Evolutionary conservation across 495 filamentous ascomycete species (phyloP), one percentile per base, ranked within the genome.

Genomic region (Hypomontagnella monticulosa): DNA sequence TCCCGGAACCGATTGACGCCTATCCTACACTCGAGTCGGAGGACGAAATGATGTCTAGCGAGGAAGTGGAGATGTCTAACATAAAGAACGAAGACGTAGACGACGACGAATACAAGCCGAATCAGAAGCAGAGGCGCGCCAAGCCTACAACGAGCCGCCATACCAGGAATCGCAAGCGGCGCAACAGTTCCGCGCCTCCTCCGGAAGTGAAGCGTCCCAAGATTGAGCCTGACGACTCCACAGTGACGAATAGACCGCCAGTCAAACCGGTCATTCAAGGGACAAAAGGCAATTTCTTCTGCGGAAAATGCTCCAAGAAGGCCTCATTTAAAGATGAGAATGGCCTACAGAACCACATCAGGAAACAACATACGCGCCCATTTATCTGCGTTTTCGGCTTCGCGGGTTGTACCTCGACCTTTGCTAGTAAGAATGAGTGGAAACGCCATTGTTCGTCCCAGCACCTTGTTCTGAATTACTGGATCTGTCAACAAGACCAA

Each of bases 401-500:
- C 37, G 67, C 67, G 18, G 67, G 67, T 14, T 70, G 67, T 19
- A 62, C 20, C 19, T 66, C 61, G 11, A 70, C 67, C 2, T 70
- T 70, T 47, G 62, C 67, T 4, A 70, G 67, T 32, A 65, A 66
- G 52, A 70, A 65, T 33, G 67, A 70, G 74, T 98, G 92, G 92
- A 93, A 97, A 75, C 88, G 94, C 0, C 94, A 98, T 73, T 87
- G 96, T 66, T 78, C 78, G 30, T 89, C 90, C 1, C 90, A 96
- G 72, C 94, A 98, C 72, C 80, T 97, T 33, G 85, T 88, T 49
- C 82, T 93, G 8, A 80, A 87, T 43, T 91, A 90, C 78, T 98
- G 89, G 85, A 83, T 89, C 64, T 98, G 94, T 77, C 84, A 91
- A 54, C 80, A 91, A 19, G 85, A 83, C 37, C 73, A 76, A 7